A percentile compares a stretch with the other conserved stretches of the same genome.
Conservation (phyloP, 257 asterid species). For the Nicotiana attenuata region DNA sequence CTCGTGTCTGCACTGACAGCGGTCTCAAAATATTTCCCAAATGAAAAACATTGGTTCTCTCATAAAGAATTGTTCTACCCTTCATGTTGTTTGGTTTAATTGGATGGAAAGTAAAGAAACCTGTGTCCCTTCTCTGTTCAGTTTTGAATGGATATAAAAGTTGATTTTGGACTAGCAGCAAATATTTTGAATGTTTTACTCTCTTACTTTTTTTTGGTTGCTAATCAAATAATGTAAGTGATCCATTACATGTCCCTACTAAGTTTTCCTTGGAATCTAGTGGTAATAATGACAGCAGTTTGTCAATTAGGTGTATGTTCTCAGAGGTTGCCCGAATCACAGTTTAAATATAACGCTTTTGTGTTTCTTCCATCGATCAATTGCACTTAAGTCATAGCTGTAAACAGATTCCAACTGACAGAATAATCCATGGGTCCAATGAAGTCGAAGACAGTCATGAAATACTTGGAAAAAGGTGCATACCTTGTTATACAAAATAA, state of each 20-base stretch:
- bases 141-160: not conserved
- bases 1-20: not conserved
- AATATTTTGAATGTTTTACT: not conserved
- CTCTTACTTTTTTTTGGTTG: not conserved
- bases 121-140: not conserved
- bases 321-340: not conserved
- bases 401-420: not conserved
- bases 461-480: not conserved
- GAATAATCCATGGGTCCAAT: not conserved
- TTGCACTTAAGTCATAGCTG: not conserved
- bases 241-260: not conserved
- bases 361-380: not conserved
- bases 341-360: not conserved
- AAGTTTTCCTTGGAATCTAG: not conserved
- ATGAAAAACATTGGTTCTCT: not conserved
- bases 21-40: not conserved
- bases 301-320: not conserved
- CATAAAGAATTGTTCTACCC: not conserved
- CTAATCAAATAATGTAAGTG: not conserved
- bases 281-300: not conserved
- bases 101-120: not conserved
- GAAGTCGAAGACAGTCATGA: not conserved
- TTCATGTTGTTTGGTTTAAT: not conserved
- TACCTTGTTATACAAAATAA: conserved; percentile 95
- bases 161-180: not conserved